Evolutionary conservation across 2,329 filamentous ascomycete genomes (phyloP), one percentile per base, ranked within the genome.

Genomic region (Fusarium protoensiforme): DNA sequence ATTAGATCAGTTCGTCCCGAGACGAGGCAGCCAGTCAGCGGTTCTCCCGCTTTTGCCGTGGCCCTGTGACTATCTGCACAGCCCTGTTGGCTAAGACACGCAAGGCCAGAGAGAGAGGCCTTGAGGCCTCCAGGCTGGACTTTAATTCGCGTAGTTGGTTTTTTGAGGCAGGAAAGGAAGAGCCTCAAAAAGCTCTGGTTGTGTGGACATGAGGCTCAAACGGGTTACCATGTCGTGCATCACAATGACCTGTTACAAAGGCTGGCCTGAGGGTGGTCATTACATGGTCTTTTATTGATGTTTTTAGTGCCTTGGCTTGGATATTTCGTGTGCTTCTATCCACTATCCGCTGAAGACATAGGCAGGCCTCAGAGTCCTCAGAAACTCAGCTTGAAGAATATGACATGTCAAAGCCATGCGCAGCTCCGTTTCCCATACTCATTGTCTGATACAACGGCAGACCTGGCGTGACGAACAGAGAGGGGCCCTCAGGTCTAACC

Each of bases 361-460:
- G 7, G 46, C 24, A 31, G 46, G 46, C 46, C 46, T 51, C 46
- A 51, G 38, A 46, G 10, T 8, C 16, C 24, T 31, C 27, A n/a
- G 24, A 31, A 51, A 13, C 10, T 51, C 46, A 29, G 29, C 46
- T 27, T 4, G 29, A 14, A 5, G 46, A 35, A 59, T 63, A 72
- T 43, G 72, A 74, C 43, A 74, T 63, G 24, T 72, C 72, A 22
- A 74, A 74, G 8, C 72, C 72, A 61, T 74, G 72, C 29, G 71
- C 59, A 39, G 64, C 53, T 14, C 71, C 72, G 18, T 69, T 74
- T 3, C 72, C 72, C 72, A 74, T 74, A 22, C 54, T 64, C 61
- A 74, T 74, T 16, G 18, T 64, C 39, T 56, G 71, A 31, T 74
- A 74, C 24, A 74, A 65, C 20, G 72, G 60, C 18, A 66, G 59